A percentile compares a stretch with the other conserved stretches of the same genome.
phyloP scores from a whole-genome alignment of 805 yeast species.

The Cyberlindnera saturnus region DNA sequence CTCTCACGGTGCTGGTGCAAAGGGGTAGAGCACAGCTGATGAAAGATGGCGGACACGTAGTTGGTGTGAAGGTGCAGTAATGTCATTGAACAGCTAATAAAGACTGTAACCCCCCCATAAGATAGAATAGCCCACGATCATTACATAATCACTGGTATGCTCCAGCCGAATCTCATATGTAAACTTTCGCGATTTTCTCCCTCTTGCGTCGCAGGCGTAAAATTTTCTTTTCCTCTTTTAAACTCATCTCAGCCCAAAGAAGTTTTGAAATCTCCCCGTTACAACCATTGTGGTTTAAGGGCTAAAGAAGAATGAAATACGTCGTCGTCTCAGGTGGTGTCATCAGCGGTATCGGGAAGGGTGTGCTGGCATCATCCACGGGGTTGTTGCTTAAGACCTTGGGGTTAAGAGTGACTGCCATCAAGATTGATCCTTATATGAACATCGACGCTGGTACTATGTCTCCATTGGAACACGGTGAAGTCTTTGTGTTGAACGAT shows the following conservation, averaged over 20 bases:
- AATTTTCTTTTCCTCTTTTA: background rate
- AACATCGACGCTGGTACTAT: constrained; percentile 99
- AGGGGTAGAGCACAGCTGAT: constrained; percentile 70
- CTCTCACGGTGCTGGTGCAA: constrained; percentile 53
- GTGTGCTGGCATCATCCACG: constrained; percentile 95
- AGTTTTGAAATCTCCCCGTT: constrained; percentile 2
- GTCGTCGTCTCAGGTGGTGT: constrained; percentile 99
- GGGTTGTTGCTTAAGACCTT: constrained; percentile 90
- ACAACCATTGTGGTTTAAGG: background rate
- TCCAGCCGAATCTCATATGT: too few relatives aligned
- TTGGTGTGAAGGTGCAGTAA: constrained; percentile 71
- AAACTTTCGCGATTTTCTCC: too few relatives aligned
- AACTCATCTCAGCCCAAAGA: background rate
- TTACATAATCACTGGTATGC: too few relatives aligned
- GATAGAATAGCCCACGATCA: too few relatives aligned
- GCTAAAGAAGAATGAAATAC: constrained; percentile 71
- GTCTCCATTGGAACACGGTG: constrained; percentile 99
- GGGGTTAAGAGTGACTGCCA: constrained; percentile 93
- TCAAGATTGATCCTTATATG: constrained; percentile 98
- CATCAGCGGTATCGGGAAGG: constrained; percentile 98
- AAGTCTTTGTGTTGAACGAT: constrained; percentile 94
- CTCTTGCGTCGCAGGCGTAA: background rate
- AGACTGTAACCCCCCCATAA: too few relatives aligned
- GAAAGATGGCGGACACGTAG: constrained; percentile 58
- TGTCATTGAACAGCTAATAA: background rate